Evolutionary conservation across 768 basidiomycete species (phyloP), one percentile per base, ranked within the genome.

Genomic region (Tulasnella calospora): DNA sequence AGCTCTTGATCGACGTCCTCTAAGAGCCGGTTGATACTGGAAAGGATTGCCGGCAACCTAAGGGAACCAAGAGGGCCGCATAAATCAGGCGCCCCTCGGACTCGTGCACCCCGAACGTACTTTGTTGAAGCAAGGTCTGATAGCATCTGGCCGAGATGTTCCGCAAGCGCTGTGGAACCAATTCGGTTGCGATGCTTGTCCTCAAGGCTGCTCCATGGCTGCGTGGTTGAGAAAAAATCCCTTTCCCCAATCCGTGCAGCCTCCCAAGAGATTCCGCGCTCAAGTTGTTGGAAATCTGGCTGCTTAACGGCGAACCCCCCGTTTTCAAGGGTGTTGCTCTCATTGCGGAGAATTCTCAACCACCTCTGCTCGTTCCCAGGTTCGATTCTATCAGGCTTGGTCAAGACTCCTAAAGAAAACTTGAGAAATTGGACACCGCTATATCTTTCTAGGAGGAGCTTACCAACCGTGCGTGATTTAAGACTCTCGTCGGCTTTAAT

Each of bases 291-390:
- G 0, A 44, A 90, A 80, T 85, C 85, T 0, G 89, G 88, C 77
- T 89, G 89, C 80, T 89, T 89, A 61, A 89, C 88, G 77, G 87
- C 89, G 81, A 85, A 89, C 90, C 90, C 91, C n/a, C 88, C 88
- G 74, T 90, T 88, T 4, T 86, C 85, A 19, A 1, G 85, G 0
- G 85, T 80, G 21, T 78, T 89, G 85, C 15, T 61, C 2, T 81
- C 36, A 61, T 80, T 80, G 3, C 74, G 35, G 4, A 82, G 74
- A 6, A 82, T 67, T 4, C 38, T 38, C 92, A 93, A 1, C 81
- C 83, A 44, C 44, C 0, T 82, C 82, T 77, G 44, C 44, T 90
- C 89, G 46, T 90, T 89, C 0, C 89, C 90, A 0, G 82, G 73
- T 0, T 88, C 88, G 78, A 90, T 92, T 10, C 90, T 88, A 80